phyloP scores from a whole-genome alignment of 176 grass and related monocot species.

The Oryza brachyantha region DNA sequence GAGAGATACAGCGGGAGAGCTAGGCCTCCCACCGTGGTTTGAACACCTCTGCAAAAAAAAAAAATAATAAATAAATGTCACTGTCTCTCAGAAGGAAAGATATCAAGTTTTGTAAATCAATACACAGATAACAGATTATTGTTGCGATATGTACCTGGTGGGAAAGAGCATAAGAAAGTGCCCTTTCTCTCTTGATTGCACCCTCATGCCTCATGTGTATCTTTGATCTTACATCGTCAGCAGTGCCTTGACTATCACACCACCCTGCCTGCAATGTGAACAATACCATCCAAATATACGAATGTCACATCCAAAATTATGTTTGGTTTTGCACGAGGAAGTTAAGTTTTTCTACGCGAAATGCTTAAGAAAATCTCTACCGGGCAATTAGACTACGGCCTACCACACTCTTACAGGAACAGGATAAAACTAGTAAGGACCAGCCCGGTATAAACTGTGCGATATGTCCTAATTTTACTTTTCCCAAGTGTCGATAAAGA shows the following conservation, averaged over 20 bases:
- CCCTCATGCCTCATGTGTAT: conserved; percentile 78
- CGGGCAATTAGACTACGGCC: neutral
- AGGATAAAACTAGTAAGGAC: conserved; percentile 2
- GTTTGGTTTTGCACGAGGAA: neutral
- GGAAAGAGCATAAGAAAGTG: conserved; percentile 66
- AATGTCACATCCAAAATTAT: neutral
- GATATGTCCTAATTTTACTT: neutral
- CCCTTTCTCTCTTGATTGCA: conserved; percentile 72
- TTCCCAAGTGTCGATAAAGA: neutral
- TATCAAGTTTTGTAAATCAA: neutral
- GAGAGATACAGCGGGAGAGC: conserved; percentile 46
- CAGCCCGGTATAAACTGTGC: neutral
- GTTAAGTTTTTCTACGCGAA: neutral
- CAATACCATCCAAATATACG: neutral
- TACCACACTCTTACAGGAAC: neutral
- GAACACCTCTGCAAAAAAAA: conserved; percentile 44
- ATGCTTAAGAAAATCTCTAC: neutral
- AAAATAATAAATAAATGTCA: neutral
- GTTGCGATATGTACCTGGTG: conserved; percentile 54
- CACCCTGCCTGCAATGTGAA: conserved; percentile 64
- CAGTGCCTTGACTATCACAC: conserved; percentile 74
- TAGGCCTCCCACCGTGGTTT: conserved; percentile 38
- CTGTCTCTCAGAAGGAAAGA: neutral
- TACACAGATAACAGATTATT: neutral
- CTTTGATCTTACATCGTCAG: conserved; percentile 67